phyloP scores from a whole-genome alignment of 768 basidiomycete genomes.

The Termitomyces sp. region DNA sequence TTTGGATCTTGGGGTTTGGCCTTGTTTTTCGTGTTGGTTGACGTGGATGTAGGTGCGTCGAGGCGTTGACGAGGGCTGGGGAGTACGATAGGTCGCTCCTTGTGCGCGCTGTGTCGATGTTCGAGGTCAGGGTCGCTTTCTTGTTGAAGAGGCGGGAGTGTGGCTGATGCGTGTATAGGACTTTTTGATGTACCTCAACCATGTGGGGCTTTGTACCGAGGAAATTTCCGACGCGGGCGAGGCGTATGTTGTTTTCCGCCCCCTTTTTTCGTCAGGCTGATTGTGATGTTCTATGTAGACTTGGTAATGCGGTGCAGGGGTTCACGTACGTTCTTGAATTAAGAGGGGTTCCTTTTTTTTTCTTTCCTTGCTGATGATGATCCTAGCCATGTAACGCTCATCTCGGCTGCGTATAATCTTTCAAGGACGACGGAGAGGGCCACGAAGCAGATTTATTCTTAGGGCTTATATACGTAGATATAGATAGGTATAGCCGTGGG shows the following conservation, averaged over 20 bases:
- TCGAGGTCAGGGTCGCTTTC: slow-evolving; percentile 53
- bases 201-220: slow-evolving; percentile 82
- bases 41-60: slow-evolving; percentile 57
- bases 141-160: not conserved
- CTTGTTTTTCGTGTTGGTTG: not conserved
- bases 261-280: not conserved
- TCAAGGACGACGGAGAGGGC: slow-evolving; percentile 49
- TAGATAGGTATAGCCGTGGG: too few relatives aligned
- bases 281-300: slow-evolving; percentile 30
- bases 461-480: too few relatives aligned
- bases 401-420: slow-evolving; percentile 80
- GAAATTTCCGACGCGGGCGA: slow-evolving; percentile 85
- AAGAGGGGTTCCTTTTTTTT: not conserved
- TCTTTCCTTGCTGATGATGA: not conserved
- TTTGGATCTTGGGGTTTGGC: not conserved
- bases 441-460: not conserved
- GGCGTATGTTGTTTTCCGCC: slow-evolving; percentile 42
- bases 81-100: slow-evolving; percentile 67
- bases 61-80: slow-evolving; percentile 86
- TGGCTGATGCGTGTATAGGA: slow-evolving; percentile 33
- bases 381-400: slow-evolving; percentile 72
- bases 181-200: slow-evolving; percentile 79
- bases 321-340: slow-evolving; percentile 64
- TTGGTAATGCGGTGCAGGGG: slow-evolving; percentile 86
- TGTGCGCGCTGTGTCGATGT: slow-evolving; percentile 72